Evolutionary conservation across 495 filamentous ascomycete species (phyloP), one percentile per base, ranked within the genome.

Genomic region (Pyrenula aspistea): DNA sequence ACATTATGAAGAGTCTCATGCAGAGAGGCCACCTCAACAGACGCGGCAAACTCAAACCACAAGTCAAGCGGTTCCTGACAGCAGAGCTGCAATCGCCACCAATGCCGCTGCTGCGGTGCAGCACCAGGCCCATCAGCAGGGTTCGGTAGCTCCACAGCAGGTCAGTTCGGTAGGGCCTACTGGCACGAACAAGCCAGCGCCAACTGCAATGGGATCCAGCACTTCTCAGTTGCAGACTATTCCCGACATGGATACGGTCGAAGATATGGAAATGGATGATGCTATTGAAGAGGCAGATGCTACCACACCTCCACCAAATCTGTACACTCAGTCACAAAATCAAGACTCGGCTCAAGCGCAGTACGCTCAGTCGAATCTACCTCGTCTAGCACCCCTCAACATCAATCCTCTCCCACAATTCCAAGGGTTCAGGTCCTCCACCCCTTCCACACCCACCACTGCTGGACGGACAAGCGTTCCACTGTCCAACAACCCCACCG

Each of bases 251-350:
- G 91, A 95, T 65, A 81, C 85, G 4, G 85, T 95, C 22, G 91
- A 90, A 56, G 88, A 94, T 63, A 96, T 98, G 93, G 93, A 97
- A 67, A 83, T 98, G 83, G 93, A 97, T 65, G 91, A 96, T 1
- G 76, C 77, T 56, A 77, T 77, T 65, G 83, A 87, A 76, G 79
- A 64, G 72, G 81, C 68, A 42, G 31, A 42, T 42, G 31, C 31
- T 15, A 67, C 67, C 65, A 75, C 70, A 61, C 73, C 83, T 55
- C 80, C 82, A 50, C 80, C 85, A 58, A 75, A 84, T 53, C 80
- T 85, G 64, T 61, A 73, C 49, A 68, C 68, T 59, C 79, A 72
- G 68, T 68, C 70, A 66, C 81, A 73, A 61, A 52, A 20, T 19
- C n/a, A 52, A 20, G 10, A 52, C n/a, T 8, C 50, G 4, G 8